These are phyloP conservation scores for Lepidium campestre DNA, from an alignment of 441 rosid genomes.

Conservation along the genomic window DNA sequence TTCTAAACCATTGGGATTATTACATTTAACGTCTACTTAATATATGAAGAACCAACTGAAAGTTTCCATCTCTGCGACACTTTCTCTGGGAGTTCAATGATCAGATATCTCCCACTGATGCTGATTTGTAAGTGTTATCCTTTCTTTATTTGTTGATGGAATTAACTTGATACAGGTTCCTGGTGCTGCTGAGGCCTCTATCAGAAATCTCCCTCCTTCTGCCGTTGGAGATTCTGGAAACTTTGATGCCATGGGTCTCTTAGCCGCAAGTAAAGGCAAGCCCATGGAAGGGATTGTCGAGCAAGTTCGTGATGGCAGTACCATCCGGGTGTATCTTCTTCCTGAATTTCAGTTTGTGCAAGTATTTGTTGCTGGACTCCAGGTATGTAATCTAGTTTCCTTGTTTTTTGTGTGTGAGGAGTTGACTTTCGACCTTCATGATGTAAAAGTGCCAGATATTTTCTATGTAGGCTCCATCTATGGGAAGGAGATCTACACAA, in stretches of 20 bases:
- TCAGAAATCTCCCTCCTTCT: slow-evolving; percentile 89
- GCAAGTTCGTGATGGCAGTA: slow-evolving; percentile 98
- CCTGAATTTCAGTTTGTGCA: slow-evolving; percentile 95
- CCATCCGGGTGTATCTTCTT: slow-evolving; percentile 85
- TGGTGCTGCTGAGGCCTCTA: slow-evolving; percentile 75
- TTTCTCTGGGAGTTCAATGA: not conserved
- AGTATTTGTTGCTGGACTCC: slow-evolving; percentile 94
- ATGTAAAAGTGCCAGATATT: not conserved
- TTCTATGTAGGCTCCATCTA: slow-evolving; percentile 65
- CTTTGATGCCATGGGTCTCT: slow-evolving; percentile 82
- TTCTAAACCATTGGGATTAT: not conserved
- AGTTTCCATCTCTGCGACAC: not conserved
- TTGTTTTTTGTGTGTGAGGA: not conserved
- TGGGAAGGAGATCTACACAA: slow-evolving; percentile 63
- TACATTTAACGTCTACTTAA: not conserved
- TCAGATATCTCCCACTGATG: not conserved
- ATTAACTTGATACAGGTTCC: slow-evolving; percentile 43
- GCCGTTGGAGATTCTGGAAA: slow-evolving; percentile 81
- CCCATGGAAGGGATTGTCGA: slow-evolving; percentile 90
- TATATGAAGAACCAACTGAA: not conserved
- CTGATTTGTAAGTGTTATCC: not conserved
- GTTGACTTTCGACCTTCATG: slow-evolving; percentile 1
- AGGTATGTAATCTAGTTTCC: slow-evolving; percentile 40
- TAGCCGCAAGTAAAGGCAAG: slow-evolving; percentile 79
- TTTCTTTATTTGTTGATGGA: not conserved